phyloP scores from a whole-genome alignment of 2,329 filamentous ascomycete genomes.

The Zymoseptoria tritici region DNA sequence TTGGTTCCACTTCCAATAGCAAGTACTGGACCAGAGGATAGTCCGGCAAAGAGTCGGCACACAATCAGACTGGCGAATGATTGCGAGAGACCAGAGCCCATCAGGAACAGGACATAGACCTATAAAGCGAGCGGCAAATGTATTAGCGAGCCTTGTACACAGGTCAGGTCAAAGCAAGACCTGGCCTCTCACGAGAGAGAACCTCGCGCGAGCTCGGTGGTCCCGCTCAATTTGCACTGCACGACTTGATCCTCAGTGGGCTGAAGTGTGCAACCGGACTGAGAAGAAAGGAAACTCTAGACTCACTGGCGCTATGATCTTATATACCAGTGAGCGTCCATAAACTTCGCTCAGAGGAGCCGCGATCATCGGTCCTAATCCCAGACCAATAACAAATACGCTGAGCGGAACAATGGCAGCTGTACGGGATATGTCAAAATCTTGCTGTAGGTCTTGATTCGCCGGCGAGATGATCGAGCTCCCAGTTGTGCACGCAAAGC shows the following conservation, averaged over 20 bases:
- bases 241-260: no score
- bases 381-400: slow-evolving; percentile 55
- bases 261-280: no score
- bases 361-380: slow-evolving; percentile 55
- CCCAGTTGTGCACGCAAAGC: slow-evolving; percentile 22
- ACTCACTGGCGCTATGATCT: slow-evolving; percentile 25
- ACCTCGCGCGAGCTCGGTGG: no score
- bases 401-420: slow-evolving; percentile 50
- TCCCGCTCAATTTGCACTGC: no score
- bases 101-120: slow-evolving; percentile 30
- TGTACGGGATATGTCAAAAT: slow-evolving; percentile 50
- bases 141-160: slow-evolving; percentile 60
- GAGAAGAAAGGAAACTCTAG: no score
- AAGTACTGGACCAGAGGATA: slow-evolving; percentile 28
- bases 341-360: slow-evolving; percentile 32
- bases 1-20: slow-evolving; percentile 38
- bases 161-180: slow-evolving; percentile 49
- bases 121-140: slow-evolving; percentile 23
- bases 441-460: slow-evolving; percentile 12
- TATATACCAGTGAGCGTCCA: slow-evolving; percentile 31
- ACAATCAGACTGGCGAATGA: slow-evolving; percentile 19
- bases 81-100: slow-evolving; percentile 25
- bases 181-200: slow-evolving; percentile 33
- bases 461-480: slow-evolving; percentile 21
- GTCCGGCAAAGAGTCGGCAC: slow-evolving; percentile 43